Evolutionary conservation across 495 filamentous ascomycete genomes (phyloP).

Genomic region (Penicillium canescens): DNA sequence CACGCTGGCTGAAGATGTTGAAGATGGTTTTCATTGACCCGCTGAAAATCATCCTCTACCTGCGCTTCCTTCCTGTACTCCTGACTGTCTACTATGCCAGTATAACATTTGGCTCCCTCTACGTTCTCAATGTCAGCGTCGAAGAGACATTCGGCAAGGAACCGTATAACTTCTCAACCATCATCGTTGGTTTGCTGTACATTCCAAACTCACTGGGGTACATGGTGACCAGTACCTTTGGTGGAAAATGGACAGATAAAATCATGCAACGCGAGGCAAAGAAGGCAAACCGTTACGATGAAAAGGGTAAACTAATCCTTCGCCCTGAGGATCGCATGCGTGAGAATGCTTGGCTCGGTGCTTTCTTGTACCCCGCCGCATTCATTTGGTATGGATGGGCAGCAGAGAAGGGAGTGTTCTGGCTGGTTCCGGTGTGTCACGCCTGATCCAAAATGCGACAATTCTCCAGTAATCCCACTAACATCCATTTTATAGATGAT

Average conservation of each 20-base stretch:
- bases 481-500: slow-evolving; percentile 49
- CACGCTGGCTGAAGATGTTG: slow-evolving; percentile 49
- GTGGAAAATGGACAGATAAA: slow-evolving; percentile 82
- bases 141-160: slow-evolving; percentile 68
- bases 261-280: slow-evolving; percentile 86
- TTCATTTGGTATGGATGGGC: slow-evolving; percentile 72
- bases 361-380: slow-evolving; percentile 68
- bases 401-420: slow-evolving; percentile 53
- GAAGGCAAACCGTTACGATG: slow-evolving; percentile 70
- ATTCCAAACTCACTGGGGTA: slow-evolving; percentile 82
- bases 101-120: slow-evolving; percentile 80
- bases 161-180: slow-evolving; percentile 74
- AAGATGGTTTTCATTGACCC: slow-evolving; percentile 79
- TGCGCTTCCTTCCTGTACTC: slow-evolving; percentile 78
- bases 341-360: slow-evolving; percentile 85
- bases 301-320: slow-evolving; percentile 66
- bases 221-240: slow-evolving; percentile 66
- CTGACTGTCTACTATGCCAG: slow-evolving; percentile 80
- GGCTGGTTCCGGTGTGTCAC: slow-evolving; percentile 63
- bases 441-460: slow-evolving; percentile 16
- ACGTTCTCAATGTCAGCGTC: slow-evolving; percentile 84
- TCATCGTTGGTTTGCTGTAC: slow-evolving; percentile 79
- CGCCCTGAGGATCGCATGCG: slow-evolving; percentile 86
- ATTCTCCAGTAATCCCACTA: slow-evolving; percentile 17
- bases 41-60: slow-evolving; percentile 71